phyloP scores from a whole-genome alignment of 108 stramenopile species.

The Craspedostauros australis region DNA sequence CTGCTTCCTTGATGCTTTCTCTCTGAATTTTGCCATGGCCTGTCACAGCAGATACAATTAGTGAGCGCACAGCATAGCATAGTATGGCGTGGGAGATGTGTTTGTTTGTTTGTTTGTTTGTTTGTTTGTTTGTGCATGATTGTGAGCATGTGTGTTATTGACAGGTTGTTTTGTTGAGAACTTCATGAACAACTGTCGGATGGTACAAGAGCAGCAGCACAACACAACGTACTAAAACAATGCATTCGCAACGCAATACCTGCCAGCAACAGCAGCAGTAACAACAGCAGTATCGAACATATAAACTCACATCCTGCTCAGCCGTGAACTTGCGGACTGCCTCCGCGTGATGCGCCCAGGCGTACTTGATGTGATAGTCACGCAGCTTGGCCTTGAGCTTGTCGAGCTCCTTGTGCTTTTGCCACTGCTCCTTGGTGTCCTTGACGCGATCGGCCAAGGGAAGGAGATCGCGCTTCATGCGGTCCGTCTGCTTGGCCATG shows the following conservation, averaged over 20 bases:
- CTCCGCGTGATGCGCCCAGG: constrained; percentile 50
- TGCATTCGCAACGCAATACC: too few relatives aligned
- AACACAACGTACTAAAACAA: constrained; percentile 2
- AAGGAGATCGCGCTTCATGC: constrained; percentile 28
- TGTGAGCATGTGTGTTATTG: too few relatives aligned
- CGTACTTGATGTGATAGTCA: constrained; percentile 26
- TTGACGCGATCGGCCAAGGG: constrained; percentile 29
- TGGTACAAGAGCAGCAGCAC: too few relatives aligned
- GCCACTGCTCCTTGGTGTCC: constrained; percentile 50
- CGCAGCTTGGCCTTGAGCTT: constrained; percentile 54
- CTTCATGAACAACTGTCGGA: too few relatives aligned
- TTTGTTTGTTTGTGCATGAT: too few relatives aligned
- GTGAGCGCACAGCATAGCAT: neutral
- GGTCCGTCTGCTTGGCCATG: constrained; percentile 27
- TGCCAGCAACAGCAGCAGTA: too few relatives aligned
- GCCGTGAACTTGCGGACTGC: constrained; percentile 15
- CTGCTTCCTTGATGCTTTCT: constrained; percentile 44
- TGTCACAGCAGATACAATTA: neutral
- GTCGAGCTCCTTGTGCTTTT: constrained; percentile 64
- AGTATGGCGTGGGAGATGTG: neutral
- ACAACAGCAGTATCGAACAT: neutral
- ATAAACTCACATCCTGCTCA: constrained; percentile 27
- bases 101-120: too few relatives aligned
- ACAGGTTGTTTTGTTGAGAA: too few relatives aligned
- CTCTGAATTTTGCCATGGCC: constrained; percentile 29